These are phyloP conservation scores for Viola odorata DNA, from an alignment of 345 rosid species.

Conservation along the genomic window DNA sequence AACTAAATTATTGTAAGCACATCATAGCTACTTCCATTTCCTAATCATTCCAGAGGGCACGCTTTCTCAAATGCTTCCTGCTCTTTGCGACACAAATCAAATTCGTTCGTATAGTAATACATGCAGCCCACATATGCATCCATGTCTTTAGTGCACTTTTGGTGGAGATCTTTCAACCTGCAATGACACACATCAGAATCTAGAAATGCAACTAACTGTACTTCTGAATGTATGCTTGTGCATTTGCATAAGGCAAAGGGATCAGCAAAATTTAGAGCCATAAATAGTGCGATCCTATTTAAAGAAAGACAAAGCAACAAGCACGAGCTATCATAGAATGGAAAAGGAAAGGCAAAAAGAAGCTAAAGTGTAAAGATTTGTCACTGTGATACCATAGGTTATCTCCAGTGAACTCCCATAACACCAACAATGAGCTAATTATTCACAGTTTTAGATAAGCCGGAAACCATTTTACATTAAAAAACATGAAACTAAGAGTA, in stretches of 20 bases:
- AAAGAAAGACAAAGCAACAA: too few species aligned
- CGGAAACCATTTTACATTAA: too few species aligned
- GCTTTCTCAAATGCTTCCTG: conserved; percentile 90
- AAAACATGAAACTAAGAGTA: too few species aligned
- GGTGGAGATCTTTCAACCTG: conserved; percentile 92
- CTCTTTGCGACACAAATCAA: conserved; percentile 95
- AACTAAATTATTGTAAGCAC: conserved; percentile 37
- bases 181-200: conserved; percentile 16
- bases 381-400: too few species aligned
- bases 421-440: too few species aligned
- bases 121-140: conserved; percentile 88
- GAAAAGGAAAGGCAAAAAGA: too few species aligned
- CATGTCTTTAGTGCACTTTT: conserved; percentile 84
- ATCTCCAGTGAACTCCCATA: too few species aligned
- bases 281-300: too few species aligned
- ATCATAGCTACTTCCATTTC: not conserved
- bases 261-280: too few species aligned
- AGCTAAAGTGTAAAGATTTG: too few species aligned
- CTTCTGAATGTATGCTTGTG: not conserved
- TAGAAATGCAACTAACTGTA: not conserved
- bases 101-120: conserved; percentile 95
- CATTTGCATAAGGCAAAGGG: not conserved
- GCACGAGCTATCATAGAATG: too few species aligned
- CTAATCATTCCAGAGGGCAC: conserved; percentile 72
- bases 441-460: too few species aligned